Percentiles rank a stretch among this genome's conserved stretches.
Evolutionary conservation across 345 rosid species (phyloP).

Genomic region (Arabidopsis arenosa): DNA sequence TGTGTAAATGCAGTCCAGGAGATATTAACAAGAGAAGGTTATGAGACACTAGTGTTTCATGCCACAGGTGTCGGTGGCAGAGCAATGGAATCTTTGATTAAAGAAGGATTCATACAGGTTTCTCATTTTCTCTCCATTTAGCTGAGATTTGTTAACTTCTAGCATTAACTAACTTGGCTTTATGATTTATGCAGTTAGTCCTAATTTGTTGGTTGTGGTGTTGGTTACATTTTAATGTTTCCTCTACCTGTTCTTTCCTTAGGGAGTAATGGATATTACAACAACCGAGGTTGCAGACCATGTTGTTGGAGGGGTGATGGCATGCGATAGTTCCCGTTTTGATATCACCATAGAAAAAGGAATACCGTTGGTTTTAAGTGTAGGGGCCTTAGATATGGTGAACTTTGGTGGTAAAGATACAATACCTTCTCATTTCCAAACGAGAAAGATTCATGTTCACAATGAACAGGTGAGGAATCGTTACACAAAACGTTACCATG

Average conservation of each 20-base stretch:
- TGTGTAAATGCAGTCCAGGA: conserved; percentile 76
- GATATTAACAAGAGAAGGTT: conserved; percentile 67
- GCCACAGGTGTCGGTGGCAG: conserved; percentile 97
- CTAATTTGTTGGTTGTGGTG: not conserved
- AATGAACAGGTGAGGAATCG: conserved; percentile 69
- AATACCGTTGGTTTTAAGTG: conserved; percentile 85
- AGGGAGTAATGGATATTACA: conserved; percentile 90
- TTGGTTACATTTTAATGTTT: conserved; percentile 3
- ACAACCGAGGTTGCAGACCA: conserved; percentile 97
- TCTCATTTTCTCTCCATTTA: not conserved
- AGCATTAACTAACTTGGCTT: conserved; percentile 9
- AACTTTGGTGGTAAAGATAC: conserved; percentile 84
- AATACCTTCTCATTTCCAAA: conserved; percentile 68
- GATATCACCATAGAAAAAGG: conserved; percentile 74
- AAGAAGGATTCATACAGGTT: conserved; percentile 86
- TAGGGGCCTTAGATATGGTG: conserved; percentile 96
- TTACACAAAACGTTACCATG: not conserved
- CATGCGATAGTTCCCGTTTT: conserved; percentile 87
- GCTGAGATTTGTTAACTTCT: not conserved
- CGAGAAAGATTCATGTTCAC: conserved; percentile 77
- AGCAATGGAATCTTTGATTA: conserved; percentile 89
- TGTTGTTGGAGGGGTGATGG: conserved; percentile 92
- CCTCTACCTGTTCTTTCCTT: conserved; percentile 17
- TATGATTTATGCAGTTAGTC: conserved; percentile 11
- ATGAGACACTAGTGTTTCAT: conserved; percentile 88